Evolutionary conservation across 2,329 filamentous ascomycete genomes (phyloP).

Genomic region (Curvularia hawaiiensis): DNA sequence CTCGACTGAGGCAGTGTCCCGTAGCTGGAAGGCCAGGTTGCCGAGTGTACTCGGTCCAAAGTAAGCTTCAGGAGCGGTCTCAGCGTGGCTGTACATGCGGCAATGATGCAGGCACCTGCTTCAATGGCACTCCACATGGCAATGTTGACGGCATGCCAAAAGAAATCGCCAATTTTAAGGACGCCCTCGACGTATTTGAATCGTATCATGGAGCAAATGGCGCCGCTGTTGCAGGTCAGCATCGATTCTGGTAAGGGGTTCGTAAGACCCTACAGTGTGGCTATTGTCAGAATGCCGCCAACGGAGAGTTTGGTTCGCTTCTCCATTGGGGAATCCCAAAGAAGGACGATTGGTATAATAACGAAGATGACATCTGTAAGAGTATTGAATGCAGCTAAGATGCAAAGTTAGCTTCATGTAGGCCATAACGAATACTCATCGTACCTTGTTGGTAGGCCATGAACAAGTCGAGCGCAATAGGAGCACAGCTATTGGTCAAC

Average conservation of each 20-base stretch:
- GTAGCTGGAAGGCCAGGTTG: conserved; percentile 2
- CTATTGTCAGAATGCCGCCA: conserved; percentile 59
- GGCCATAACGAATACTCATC: not conserved
- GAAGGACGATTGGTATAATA: conserved; percentile 51
- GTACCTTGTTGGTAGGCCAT: conserved; percentile 53
- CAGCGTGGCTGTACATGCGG: conserved; percentile 58
- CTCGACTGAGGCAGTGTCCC: conserved; percentile 8
- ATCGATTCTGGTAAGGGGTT: not conserved
- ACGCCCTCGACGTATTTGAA: conserved; percentile 53
- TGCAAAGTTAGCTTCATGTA: not conserved
- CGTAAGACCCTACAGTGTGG: conserved; percentile 32
- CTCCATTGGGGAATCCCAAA: conserved; percentile 63
- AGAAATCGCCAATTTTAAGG: conserved; percentile 51
- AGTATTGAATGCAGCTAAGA: conserved; percentile 33
- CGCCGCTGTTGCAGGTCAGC: conserved; percentile 50
- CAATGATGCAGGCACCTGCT: conserved; percentile 50
- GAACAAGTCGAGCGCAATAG: conserved; percentile 55
- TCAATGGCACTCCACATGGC: conserved; percentile 50
- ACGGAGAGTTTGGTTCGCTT: conserved; percentile 58
- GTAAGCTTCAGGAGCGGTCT: conserved; percentile 52
- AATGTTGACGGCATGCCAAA: conserved; percentile 54
- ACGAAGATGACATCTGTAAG: conserved; percentile 42
- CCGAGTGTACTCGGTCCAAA: conserved; percentile 1
- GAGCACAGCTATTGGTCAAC: conserved; percentile 48
- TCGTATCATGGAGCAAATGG: conserved; percentile 60